phyloP scores from a whole-genome alignment of 2,329 filamentous ascomycete species.

The Dothistroma pini region DNA sequence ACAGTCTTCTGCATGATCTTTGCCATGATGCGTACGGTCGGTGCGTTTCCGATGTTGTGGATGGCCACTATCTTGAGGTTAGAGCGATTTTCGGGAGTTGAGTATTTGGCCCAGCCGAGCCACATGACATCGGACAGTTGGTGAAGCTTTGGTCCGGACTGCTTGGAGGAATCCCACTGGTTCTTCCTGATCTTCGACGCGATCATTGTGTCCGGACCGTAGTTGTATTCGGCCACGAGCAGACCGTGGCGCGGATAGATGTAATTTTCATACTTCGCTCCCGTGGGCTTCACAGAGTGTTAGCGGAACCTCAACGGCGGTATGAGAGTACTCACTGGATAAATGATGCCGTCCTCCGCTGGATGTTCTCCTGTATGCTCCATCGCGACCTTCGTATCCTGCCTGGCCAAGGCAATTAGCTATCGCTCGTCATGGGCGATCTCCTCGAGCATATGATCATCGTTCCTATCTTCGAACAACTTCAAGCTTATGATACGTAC shows the following conservation, averaged over 20 bases:
- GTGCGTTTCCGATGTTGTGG: conserved; percentile 2
- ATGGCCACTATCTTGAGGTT: neutral
- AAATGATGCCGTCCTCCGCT: neutral
- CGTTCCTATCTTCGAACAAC: too few species aligned
- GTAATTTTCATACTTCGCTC: conserved; percentile 1
- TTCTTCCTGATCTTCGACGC: neutral
- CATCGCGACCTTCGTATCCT: neutral
- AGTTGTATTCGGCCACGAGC: conserved; percentile 3
- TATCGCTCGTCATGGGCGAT: neutral
- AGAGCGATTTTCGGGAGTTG: neutral
- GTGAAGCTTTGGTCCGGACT: neutral
- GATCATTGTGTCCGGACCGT: neutral
- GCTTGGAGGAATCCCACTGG: neutral
- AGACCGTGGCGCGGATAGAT: conserved; percentile 3
- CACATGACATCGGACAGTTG: conserved; percentile 6
- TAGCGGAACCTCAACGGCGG: neutral
- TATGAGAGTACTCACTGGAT: neutral
- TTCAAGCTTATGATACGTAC: neutral
- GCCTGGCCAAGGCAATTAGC: neutral
- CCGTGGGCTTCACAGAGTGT: neutral
- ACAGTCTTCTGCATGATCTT: neutral
- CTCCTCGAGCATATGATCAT: neutral
- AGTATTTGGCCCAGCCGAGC: conserved; percentile 1
- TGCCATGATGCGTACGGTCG: neutral
- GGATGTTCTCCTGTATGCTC: neutral